Percentiles rank a stretch among this genome's conserved stretches.
phyloP scores from a whole-genome alignment of 2,329 filamentous ascomycete species.

The Hypoxylon sp. region DNA sequence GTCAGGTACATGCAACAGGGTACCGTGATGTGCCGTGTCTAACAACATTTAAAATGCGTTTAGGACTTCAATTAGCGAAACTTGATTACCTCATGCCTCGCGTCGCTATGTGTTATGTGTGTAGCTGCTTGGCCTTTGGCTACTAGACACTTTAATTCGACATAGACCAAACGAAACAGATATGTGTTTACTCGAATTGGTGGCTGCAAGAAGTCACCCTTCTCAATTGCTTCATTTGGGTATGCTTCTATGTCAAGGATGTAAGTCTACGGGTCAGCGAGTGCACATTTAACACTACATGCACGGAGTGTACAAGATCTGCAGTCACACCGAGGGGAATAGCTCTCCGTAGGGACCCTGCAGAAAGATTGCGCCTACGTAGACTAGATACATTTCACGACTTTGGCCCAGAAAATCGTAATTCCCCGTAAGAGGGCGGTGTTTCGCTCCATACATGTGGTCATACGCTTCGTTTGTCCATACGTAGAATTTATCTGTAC shows the following conservation, averaged over 20 bases:
- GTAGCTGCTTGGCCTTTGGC: background rate
- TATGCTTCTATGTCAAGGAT: background rate
- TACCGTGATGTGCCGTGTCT: background rate
- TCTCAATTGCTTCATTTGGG: background rate
- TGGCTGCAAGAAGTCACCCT: background rate
- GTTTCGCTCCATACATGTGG: conserved; percentile 9
- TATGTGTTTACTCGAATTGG: background rate
- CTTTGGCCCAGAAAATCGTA: conserved; percentile 26
- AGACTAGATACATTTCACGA: conserved; percentile 15
- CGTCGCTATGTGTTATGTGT: background rate
- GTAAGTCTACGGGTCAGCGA: conserved; percentile 4
- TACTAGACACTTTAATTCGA: no score
- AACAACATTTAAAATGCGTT: conserved; percentile 27
- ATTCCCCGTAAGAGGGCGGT: conserved; percentile 17
- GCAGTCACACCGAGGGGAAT: conserved; percentile 39
- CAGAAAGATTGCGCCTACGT: conserved; percentile 39
- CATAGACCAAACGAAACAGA: background rate
- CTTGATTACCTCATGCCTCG: conserved; percentile 5
- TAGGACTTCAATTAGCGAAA: background rate
- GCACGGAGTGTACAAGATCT: conserved; percentile 35
- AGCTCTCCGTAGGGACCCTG: conserved; percentile 39
- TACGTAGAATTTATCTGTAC: conserved; percentile 18
- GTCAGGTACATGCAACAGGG: conserved; percentile 8
- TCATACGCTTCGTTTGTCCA: background rate
- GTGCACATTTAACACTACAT: conserved; percentile 24